These are phyloP conservation scores for Tetradesmus lagerheimii DNA, from an alignment of 139 green algal species.

Conservation along the genomic window DNA sequence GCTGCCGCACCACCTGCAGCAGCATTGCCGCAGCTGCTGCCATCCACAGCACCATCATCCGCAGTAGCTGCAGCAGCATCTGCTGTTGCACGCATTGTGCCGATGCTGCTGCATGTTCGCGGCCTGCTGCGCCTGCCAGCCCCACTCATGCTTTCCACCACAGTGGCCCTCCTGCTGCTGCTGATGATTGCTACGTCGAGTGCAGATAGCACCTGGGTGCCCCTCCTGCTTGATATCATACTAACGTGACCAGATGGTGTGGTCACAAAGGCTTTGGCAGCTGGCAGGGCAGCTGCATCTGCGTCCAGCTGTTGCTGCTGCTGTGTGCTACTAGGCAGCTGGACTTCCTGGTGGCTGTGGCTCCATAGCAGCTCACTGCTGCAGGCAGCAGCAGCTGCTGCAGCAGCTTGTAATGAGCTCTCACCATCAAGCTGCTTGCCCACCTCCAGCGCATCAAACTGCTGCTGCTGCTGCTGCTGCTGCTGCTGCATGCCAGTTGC, in stretches of 20 bases:
- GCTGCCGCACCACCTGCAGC: neutral
- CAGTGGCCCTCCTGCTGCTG: slow-evolving; percentile 22
- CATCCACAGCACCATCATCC: neutral
- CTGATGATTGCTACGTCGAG: neutral
- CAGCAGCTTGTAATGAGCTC: neutral
- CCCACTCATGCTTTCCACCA: neutral
- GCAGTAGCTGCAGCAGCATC: neutral
- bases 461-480: too few species aligned
- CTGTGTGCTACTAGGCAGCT: neutral
- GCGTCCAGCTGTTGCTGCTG: neutral
- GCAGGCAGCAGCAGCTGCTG: neutral
- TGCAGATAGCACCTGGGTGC: neutral
- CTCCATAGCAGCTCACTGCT: neutral
- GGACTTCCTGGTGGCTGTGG: neutral
- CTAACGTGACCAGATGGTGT: slow-evolving; percentile 15
- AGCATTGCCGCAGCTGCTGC: neutral
- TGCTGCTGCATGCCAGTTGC: neutral
- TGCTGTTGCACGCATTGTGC: neutral
- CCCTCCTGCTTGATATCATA: neutral
- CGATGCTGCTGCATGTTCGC: neutral
- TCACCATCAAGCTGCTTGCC: neutral
- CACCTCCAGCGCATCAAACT: too few species aligned
- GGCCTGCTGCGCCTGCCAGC: neutral
- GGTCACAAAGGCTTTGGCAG: neutral
- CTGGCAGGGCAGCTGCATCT: neutral